Evolutionary conservation across 2,329 filamentous ascomycete genomes (phyloP).

Genomic region (Fusarium nurragi): DNA sequence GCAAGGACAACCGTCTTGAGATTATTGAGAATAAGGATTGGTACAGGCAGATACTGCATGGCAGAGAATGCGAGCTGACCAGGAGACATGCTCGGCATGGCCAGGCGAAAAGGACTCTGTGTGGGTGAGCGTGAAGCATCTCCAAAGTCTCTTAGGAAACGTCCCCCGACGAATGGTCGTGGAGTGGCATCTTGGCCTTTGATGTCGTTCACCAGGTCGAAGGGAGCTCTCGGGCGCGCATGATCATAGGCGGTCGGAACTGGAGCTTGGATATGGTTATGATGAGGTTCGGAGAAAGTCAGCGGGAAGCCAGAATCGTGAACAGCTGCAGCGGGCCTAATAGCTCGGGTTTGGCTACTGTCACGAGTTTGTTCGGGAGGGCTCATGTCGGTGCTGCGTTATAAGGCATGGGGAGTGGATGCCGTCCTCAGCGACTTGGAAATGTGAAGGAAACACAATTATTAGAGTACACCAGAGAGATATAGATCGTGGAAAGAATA

Average conservation of each 20-base stretch:
- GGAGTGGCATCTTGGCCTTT: conserved; percentile 40
- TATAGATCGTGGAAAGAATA: background rate
- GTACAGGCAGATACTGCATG: conserved; percentile 78
- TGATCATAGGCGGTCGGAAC: conserved; percentile 18
- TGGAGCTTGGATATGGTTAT: conserved; percentile 27
- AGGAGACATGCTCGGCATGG: conserved; percentile 60
- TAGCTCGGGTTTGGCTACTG: conserved; percentile 45
- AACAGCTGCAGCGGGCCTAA: conserved; percentile 35
- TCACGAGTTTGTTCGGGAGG: conserved; percentile 45
- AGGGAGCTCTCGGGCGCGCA: conserved; percentile 31
- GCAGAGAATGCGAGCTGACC: conserved; percentile 71
- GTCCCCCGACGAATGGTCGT: conserved; percentile 41
- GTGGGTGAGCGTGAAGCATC: conserved; percentile 48
- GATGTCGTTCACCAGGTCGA: conserved; percentile 29
- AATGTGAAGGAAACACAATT: background rate
- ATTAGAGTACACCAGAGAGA: background rate
- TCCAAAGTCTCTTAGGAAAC: conserved; percentile 50
- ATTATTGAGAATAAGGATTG: conserved; percentile 73
- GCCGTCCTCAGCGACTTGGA: conserved; percentile 17
- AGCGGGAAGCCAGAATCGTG: conserved; percentile 37
- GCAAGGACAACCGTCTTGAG: conserved; percentile 76
- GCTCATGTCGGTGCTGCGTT: conserved; percentile 47
- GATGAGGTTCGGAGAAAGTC: conserved; percentile 25
- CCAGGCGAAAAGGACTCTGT: conserved; percentile 52
- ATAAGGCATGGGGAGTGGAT: conserved; percentile 39